Base-by-base conservation (phyloP, 257 asterid genomes). In the Eustoma russellianum region DNA sequence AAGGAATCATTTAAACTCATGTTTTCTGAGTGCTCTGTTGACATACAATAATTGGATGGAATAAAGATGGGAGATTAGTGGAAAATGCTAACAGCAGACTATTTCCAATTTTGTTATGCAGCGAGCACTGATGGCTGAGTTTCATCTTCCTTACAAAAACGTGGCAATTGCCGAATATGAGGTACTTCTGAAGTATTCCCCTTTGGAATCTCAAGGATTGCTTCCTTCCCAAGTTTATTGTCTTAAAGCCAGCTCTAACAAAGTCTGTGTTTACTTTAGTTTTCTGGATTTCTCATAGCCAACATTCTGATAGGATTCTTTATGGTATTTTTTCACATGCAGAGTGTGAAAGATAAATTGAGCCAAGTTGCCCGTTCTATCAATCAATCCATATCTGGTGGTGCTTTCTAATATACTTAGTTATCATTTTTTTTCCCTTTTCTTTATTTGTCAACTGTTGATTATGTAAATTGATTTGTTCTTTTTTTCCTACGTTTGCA, bases 71-170 rank as follows among this genome's bases (percentile, higher is more conserved):
- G 9, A n/a, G 45, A 7, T 34, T 45, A 5, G 43, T 5, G 30
- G 52, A 55, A 52, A 17, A 24, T 17, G 48, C 14, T 33, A 52
- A n/a, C 24, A 40, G 51, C 64, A 67, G 57, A 67, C 66, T 49
- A 64, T 41, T 28, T 50, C 55, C 47, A 35, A n/a, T n/a, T n/a
- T 58, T 55, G 63, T 63, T 63, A 34, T 33, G 41, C 66, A 92
- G 97, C 83, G 80, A 65, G 86, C 83, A 52, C 57, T 92, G 52
- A 40, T 83, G 74, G 55, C 78, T 33, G 91, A 88, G 75, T 88
- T 88, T 79, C 77, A 85, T 73, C 79, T 92, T 67, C 94, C 94
- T 51, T 92, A 83, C 63, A 88, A 78, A 79, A 72, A 81, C 41
- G 71, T 88, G 70, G 81, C 62, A 88, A 74, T 50, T 73, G 79